Evolutionary conservation across 2,329 filamentous ascomycete species (phyloP), one percentile per base, ranked within the genome.

Genomic region (Alternaria sp.): DNA sequence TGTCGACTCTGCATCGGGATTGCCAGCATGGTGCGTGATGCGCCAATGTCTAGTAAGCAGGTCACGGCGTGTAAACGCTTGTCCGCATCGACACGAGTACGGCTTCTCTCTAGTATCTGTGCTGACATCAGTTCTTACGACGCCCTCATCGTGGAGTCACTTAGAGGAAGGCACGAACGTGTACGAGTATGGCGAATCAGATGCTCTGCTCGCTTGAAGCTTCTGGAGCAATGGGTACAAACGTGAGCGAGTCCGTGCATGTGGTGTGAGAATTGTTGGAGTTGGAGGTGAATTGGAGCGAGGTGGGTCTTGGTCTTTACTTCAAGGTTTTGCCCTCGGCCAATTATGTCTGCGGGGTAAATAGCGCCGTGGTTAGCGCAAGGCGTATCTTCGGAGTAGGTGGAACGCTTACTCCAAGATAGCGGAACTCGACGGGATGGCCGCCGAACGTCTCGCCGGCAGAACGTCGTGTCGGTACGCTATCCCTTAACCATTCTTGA

Each of bases 21-120:
- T 60, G 3, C 60, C 59, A 28, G 63, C 61, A 63, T 74, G 70
- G n/a, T 74, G 64, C 6, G 73, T 65, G 19, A 77, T 68, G 10
- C 74, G 72, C 72, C 74, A 76, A 56, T 76, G 74, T 19, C 74
- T 66, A 5, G 74, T 77, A 25, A 77, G 69, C 6, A 77, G 66
- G 56, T 76, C 74, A 36, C 73, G 72, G 12, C 73, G 68, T 15
- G 72, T 74, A 51, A 75, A 75, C 2, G 70, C 66, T 28, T 70
- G 67, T 43, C 73, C 69, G 57, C 73, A 77, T 28, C 67, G 63
- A 62, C 74, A 77, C 36, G 60, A 54, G 58, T 72, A 77, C 2
- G 73, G 74, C 59, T 77, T 76, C 44, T 77, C 73, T 60, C 73
- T 63, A 10, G 73, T 76, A 60, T 76, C 73, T 77, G 54, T 28